phyloP scores from a whole-genome alignment of 2,329 filamentous ascomycete genomes.

The Aspergillus calidoustus region DNA sequence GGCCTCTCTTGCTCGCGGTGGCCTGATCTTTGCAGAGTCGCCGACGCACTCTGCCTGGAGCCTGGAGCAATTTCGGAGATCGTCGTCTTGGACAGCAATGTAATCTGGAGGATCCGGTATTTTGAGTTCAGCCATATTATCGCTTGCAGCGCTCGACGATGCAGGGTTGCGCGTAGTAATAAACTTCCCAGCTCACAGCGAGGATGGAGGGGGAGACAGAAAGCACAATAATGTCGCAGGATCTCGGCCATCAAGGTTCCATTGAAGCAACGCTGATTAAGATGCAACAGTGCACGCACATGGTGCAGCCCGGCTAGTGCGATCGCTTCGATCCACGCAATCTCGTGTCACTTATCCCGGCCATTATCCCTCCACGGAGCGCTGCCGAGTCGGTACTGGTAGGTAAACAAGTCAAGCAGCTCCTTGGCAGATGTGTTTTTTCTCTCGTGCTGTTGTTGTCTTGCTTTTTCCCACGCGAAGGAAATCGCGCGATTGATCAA shows the following conservation, averaged over 20 bases:
- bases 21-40: slow-evolving; percentile 1
- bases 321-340: slow-evolving; percentile 15
- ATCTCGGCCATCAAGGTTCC: slow-evolving; percentile 1
- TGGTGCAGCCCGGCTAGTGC: slow-evolving; percentile 7
- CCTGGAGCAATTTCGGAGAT: background rate
- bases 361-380: background rate
- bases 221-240: background rate
- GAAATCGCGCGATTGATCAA: slow-evolving; percentile 4
- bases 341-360: background rate
- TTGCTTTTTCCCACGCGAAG: slow-evolving; percentile 1
- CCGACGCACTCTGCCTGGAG: background rate
- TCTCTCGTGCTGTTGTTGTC: background rate
- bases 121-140: slow-evolving; percentile 11
- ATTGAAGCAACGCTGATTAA: background rate
- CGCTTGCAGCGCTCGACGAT: slow-evolving; percentile 6
- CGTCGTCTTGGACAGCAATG: background rate
- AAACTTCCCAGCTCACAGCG: slow-evolving; percentile 8
- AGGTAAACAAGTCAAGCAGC: background rate
- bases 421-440: slow-evolving; percentile 5
- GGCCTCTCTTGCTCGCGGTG: background rate
- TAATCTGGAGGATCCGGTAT: background rate
- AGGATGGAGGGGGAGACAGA: background rate
- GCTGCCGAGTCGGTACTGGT: slow-evolving; percentile 1
- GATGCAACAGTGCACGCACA: background rate
- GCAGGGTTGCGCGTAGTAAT: slow-evolving; percentile 13